Conservation (phyloP, 2,329 filamentous ascomycete species). For the Alternaria ethzedia region DNA sequence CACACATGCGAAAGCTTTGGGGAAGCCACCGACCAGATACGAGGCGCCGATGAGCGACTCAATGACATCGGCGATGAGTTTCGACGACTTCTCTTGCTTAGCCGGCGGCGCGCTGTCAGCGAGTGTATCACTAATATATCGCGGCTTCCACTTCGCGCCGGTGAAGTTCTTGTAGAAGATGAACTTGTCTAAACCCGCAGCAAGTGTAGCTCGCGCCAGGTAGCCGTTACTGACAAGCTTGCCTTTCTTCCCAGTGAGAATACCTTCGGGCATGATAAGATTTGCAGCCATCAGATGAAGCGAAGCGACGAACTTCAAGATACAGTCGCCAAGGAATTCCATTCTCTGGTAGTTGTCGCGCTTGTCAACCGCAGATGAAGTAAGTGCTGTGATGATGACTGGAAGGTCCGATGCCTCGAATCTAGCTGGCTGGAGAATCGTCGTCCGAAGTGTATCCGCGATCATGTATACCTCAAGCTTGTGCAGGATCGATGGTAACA, state of each 20-base stretch:
- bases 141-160: slow-evolving; percentile 73
- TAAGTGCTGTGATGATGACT: slow-evolving; percentile 73
- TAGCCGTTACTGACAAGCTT: slow-evolving; percentile 75
- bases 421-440: slow-evolving; percentile 59
- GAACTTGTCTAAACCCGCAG: slow-evolving; percentile 71
- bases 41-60: slow-evolving; percentile 84
- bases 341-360: slow-evolving; percentile 77
- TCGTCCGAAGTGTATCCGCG: slow-evolving; percentile 65
- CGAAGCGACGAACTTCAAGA: slow-evolving; percentile 77
- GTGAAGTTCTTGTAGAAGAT: slow-evolving; percentile 74
- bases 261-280: slow-evolving; percentile 75
- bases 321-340: slow-evolving; percentile 85
- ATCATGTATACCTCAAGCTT: slow-evolving; percentile 70
- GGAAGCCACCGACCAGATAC: slow-evolving; percentile 70
- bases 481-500: slow-evolving; percentile 76
- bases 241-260: slow-evolving; percentile 72
- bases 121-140: slow-evolving; percentile 60
- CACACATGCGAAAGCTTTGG: slow-evolving; percentile 69
- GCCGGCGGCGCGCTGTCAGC: slow-evolving; percentile 5
- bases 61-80: slow-evolving; percentile 84
- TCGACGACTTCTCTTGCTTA: slow-evolving; percentile 66
- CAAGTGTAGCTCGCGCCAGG: slow-evolving; percentile 69
- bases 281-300: slow-evolving; percentile 68
- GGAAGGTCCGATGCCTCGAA: slow-evolving; percentile 58
- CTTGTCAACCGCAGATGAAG: slow-evolving; percentile 66